Evolutionary conservation across 192 early-diverging fungal species (phyloP).

Genomic region (Podila epicladia): DNA sequence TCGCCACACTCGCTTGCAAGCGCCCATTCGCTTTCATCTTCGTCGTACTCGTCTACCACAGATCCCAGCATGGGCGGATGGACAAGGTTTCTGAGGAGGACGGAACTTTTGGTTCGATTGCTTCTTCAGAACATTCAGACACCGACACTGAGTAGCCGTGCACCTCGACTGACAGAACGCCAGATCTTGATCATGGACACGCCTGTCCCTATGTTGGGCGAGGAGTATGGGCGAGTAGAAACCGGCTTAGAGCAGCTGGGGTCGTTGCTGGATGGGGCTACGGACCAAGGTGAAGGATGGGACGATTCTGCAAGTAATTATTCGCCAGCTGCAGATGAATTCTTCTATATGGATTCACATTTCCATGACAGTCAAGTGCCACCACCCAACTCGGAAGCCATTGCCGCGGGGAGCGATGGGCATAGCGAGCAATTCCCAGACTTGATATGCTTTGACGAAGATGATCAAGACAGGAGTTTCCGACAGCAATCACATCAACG

Average conservation of each 20-base stretch:
- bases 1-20: not conserved
- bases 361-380: not conserved
- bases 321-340: too few species aligned
- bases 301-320: too few species aligned
- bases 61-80: not conserved
- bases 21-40: not conserved
- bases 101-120: conserved; percentile 15
- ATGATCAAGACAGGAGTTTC: not conserved
- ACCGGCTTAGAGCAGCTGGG: conserved; percentile 10
- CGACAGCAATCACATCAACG: too few species aligned
- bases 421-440: conserved; percentile 3
- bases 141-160: not conserved
- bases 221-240: not conserved
- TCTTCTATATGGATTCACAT: too few species aligned
- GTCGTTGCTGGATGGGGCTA: conserved; percentile 2
- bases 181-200: conserved; percentile 9
- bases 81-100: conserved; percentile 10
- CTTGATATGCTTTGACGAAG: conserved; percentile 23
- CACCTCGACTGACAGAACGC: not conserved
- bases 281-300: too few species aligned
- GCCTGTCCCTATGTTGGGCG: not conserved
- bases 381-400: not conserved
- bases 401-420: too few species aligned
- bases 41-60: not conserved
- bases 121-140: conserved; percentile 29